phyloP scores from a whole-genome alignment of 176 grass and related monocot genomes.

The Oryza australiensis region DNA sequence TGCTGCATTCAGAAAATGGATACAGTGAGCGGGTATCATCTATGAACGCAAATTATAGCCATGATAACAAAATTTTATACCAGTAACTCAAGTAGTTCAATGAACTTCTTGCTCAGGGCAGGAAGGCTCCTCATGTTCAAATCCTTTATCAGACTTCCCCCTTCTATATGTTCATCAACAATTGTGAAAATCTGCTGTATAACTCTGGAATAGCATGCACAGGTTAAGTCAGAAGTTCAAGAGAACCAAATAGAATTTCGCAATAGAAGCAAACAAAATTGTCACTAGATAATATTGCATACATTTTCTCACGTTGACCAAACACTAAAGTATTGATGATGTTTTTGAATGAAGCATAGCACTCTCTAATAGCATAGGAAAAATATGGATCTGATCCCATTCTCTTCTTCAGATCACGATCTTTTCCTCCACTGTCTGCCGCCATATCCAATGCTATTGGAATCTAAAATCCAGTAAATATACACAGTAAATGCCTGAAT shows the following conservation, averaged over 20 bases:
- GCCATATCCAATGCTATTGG: constrained; percentile 99
- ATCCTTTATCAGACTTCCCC: constrained; percentile 40
- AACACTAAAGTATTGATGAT: constrained; percentile 79
- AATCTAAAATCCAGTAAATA: constrained; percentile 49
- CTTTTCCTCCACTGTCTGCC: constrained; percentile 77
- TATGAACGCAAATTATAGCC: constrained; percentile 22
- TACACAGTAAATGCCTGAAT: constrained; percentile 33
- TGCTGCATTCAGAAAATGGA: constrained; percentile 57
- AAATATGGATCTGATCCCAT: constrained; percentile 74
- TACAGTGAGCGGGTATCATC: constrained; percentile 18
- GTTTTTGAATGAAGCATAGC: constrained; percentile 89
- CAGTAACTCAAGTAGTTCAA: constrained; percentile 81
- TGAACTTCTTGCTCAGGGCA: constrained; percentile 70
- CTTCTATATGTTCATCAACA: constrained; percentile 54
- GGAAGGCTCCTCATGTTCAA: constrained; percentile 84
- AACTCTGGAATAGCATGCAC: constrained; percentile 55
- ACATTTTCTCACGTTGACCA: constrained; percentile 64
- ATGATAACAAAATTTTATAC: constrained; percentile 46
- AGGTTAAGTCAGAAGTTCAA: background rate
- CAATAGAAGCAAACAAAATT: constrained; percentile 12
- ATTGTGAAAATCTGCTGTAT: constrained; percentile 62
- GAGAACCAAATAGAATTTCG: constrained; percentile 14
- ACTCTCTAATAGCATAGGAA: constrained; percentile 82
- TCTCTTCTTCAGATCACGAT: constrained; percentile 86
- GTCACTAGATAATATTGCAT: constrained; percentile 30